Evolutionary conservation across 2,329 filamentous ascomycete species (phyloP).

Genomic region (Cordyceps sp.): DNA sequence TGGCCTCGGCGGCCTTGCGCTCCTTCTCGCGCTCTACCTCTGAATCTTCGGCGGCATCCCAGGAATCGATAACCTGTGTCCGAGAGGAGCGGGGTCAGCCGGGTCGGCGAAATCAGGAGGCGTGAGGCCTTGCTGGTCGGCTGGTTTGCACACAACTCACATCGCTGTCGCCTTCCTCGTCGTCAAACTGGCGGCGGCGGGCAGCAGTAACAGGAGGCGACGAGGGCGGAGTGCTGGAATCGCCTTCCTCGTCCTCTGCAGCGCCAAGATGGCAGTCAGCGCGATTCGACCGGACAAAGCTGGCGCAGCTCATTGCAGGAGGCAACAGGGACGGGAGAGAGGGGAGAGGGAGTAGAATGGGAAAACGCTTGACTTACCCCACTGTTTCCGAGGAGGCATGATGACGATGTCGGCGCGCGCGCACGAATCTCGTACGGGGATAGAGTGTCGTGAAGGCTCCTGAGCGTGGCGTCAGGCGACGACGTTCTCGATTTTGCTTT

Average conservation of each 20-base stretch:
- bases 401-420: conserved; percentile 9
- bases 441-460: no score
- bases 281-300: conserved; percentile 1
- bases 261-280: conserved; percentile 8
- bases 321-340: background rate
- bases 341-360: background rate
- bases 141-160: conserved; percentile 37
- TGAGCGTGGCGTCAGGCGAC: no score
- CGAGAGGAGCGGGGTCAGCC: background rate
- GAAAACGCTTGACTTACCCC: conserved; percentile 17
- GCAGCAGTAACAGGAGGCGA: conserved; percentile 21
- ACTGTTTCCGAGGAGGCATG: conserved; percentile 26
- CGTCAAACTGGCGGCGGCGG: conserved; percentile 56
- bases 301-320: background rate
- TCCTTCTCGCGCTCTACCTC: conserved; percentile 94
- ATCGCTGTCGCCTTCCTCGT: conserved; percentile 75
- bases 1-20: conserved; percentile 69
- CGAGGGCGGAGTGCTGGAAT: conserved; percentile 16
- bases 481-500: no score
- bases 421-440: background rate
- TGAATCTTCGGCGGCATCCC: conserved; percentile 94
- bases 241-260: conserved; percentile 23
- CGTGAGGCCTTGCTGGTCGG: no score
- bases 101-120: background rate
- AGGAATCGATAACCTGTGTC: conserved; percentile 76